Conservation (phyloP, 139 green algal genomes). For the Yamagishiella unicocca region DNA sequence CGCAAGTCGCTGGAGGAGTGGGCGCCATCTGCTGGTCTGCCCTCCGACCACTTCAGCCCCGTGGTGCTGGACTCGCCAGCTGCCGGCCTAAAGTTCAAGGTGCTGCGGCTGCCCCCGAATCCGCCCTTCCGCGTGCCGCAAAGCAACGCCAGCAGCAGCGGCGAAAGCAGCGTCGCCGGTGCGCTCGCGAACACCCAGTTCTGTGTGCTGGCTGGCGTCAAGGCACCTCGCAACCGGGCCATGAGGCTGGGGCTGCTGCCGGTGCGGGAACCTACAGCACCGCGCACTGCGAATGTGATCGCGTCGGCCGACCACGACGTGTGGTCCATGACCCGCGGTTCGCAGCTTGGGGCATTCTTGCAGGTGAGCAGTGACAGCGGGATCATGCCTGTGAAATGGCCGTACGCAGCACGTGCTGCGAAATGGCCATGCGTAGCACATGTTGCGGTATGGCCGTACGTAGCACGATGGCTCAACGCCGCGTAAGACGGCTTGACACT, state of each 20-base stretch:
- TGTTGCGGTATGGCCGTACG: too few species aligned
- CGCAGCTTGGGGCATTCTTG: slow-evolving; percentile 28
- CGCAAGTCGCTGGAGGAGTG: slow-evolving; percentile 31
- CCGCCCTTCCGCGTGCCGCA: slow-evolving; percentile 1
- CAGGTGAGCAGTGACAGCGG: too few species aligned
- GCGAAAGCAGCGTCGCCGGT: not conserved
- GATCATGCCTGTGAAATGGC: too few species aligned
- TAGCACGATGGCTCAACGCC: too few species aligned
- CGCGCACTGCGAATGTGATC: slow-evolving; percentile 47
- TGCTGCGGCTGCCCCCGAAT: slow-evolving; percentile 47
- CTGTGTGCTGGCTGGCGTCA: not conserved
- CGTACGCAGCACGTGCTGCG: too few species aligned
- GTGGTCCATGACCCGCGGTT: not conserved
- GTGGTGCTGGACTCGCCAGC: slow-evolving; percentile 32
- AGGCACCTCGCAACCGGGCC: not conserved
- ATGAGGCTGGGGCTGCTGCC: slow-evolving; percentile 47
- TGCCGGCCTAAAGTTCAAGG: slow-evolving; percentile 49
- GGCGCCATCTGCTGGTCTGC: not conserved
- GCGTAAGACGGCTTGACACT: too few species aligned
- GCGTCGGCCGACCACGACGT: slow-evolving; percentile 20
- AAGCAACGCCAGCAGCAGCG: not conserved
- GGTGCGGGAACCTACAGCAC: slow-evolving; percentile 3
- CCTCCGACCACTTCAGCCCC: not conserved
- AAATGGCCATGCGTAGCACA: too few species aligned
- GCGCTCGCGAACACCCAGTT: not conserved